phyloP scores from a whole-genome alignment of 2,329 filamentous ascomycete species.

The Ophiognomonia clavigignenti-juglandacearum region DNA sequence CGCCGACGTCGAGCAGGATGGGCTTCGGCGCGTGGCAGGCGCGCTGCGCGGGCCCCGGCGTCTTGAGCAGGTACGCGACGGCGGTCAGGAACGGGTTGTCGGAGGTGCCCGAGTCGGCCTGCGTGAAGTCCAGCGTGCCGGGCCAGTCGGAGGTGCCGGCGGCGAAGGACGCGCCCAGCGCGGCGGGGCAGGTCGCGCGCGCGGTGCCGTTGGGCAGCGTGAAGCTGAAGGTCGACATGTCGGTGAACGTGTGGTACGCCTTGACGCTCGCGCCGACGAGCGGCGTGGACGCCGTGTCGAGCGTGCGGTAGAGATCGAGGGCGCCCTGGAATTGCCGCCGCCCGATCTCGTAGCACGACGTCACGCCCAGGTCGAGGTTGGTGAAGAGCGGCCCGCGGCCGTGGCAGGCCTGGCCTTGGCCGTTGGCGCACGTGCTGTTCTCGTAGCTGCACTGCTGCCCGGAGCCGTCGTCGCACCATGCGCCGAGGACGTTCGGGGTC shows the following conservation, averaged over 20 bases:
- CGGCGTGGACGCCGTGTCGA: slow-evolving; percentile 40
- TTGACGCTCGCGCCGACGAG: slow-evolving; percentile 63
- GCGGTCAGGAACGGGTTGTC: slow-evolving; percentile 75
- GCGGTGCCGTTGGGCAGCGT: slow-evolving; percentile 64
- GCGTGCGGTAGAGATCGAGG: slow-evolving; percentile 41
- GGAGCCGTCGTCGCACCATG: slow-evolving; percentile 80
- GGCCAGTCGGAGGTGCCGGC: slow-evolving; percentile 87
- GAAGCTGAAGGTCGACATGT: slow-evolving; percentile 72
- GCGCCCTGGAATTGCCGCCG: slow-evolving; percentile 61
- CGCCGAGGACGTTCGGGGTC: slow-evolving; percentile 76
- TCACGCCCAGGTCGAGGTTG: slow-evolving; percentile 62
- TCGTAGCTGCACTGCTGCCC: slow-evolving; percentile 64
- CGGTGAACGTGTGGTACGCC: slow-evolving; percentile 75
- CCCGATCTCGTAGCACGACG: slow-evolving; percentile 75
- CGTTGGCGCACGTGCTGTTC: slow-evolving; percentile 72
- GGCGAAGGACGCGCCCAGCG: slow-evolving; percentile 83
- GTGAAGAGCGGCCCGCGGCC: slow-evolving; percentile 64
- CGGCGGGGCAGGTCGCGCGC: slow-evolving; percentile 77
- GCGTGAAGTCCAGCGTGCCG: slow-evolving; percentile 84
- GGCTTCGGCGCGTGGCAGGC: slow-evolving; percentile 78
- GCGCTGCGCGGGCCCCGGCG: slow-evolving; percentile 63
- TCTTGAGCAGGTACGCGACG: slow-evolving; percentile 65
- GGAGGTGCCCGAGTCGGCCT: slow-evolving; percentile 68
- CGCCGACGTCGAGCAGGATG: slow-evolving; percentile 80
- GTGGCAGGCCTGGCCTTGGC: slow-evolving; percentile 63